Evolutionary conservation across 2,329 filamentous ascomycete genomes (phyloP).

Genomic region (Didymosphaeria variabile): DNA sequence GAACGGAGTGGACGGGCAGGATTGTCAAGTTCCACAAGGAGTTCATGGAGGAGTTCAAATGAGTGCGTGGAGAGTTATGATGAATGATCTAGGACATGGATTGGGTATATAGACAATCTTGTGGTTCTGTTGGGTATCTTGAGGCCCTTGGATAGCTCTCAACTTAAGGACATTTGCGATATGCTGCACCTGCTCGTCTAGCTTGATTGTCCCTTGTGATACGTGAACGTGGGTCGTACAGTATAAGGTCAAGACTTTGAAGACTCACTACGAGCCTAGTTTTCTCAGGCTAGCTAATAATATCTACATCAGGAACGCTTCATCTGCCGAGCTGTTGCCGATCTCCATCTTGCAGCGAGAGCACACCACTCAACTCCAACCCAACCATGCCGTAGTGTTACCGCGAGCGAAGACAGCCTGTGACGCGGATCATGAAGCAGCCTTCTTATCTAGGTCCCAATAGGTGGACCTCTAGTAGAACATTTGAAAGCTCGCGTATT

Average conservation of each 20-base stretch:
- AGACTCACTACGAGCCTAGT: no score
- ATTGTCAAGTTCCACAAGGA: conserved; percentile 90
- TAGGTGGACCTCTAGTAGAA: neutral
- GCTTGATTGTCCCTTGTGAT: no score
- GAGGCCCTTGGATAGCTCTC: neutral
- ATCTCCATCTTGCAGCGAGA: no score
- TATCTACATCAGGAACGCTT: no score
- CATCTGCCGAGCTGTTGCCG: no score
- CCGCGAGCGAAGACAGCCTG: no score
- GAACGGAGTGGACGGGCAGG: conserved; percentile 90
- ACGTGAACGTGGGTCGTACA: no score
- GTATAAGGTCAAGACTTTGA: no score
- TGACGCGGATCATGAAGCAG: neutral
- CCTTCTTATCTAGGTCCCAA: neutral
- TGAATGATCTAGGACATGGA: neutral
- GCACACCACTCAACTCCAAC: no score
- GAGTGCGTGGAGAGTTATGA: neutral
- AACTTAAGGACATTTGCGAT: neutral
- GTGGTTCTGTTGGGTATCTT: neutral
- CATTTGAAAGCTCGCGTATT: neutral
- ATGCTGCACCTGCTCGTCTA: neutral
- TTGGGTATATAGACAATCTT: neutral
- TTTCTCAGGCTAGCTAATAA: no score
- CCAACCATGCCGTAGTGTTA: no score
- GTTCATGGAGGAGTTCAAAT: conserved; percentile 83